Conservation (phyloP, 176 grass and related monocot genomes). For the Tillandsia fasciculata region DNA sequence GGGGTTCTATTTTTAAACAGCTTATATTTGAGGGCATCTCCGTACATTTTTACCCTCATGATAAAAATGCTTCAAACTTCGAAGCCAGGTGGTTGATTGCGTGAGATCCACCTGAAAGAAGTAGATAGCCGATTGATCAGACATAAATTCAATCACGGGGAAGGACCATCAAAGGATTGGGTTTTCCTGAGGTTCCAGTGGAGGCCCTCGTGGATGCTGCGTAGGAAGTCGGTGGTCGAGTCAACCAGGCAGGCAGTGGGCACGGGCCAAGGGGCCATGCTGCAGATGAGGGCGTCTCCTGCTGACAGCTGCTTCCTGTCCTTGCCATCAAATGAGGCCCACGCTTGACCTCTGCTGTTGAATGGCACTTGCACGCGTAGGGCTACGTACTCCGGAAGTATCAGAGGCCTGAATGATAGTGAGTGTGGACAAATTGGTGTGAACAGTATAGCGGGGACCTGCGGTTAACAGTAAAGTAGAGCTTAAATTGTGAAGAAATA, state of each 20-base stretch:
- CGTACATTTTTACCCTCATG: too few species aligned
- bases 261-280: constrained; percentile 81
- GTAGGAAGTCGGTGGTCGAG: constrained; percentile 72
- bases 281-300: constrained; percentile 87
- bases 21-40: too few species aligned
- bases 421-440: constrained; percentile 95
- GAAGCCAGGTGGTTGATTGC: background rate
- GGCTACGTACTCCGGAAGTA: constrained; percentile 77
- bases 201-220: constrained; percentile 94
- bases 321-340: constrained; percentile 96
- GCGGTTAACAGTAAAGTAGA: constrained; percentile 11
- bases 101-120: background rate
- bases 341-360: constrained; percentile 79
- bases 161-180: constrained; percentile 57
- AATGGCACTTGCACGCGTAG: constrained; percentile 70
- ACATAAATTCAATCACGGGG: constrained; percentile 17
- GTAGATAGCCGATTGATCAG: background rate
- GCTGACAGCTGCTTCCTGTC: constrained; percentile 64
- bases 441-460: constrained; percentile 95
- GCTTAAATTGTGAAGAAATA: constrained; percentile 3
- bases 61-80: too few species aligned
- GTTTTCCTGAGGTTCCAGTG: constrained; percentile 91
- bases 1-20: too few species aligned
- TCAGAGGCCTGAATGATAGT: constrained; percentile 80
- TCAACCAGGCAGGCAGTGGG: constrained; percentile 78